A percentile compares a stretch with the other conserved stretches of the same genome.
Conservation (phyloP, 2,329 filamentous ascomycete genomes). For the Orbilia ellipsospora region DNA sequence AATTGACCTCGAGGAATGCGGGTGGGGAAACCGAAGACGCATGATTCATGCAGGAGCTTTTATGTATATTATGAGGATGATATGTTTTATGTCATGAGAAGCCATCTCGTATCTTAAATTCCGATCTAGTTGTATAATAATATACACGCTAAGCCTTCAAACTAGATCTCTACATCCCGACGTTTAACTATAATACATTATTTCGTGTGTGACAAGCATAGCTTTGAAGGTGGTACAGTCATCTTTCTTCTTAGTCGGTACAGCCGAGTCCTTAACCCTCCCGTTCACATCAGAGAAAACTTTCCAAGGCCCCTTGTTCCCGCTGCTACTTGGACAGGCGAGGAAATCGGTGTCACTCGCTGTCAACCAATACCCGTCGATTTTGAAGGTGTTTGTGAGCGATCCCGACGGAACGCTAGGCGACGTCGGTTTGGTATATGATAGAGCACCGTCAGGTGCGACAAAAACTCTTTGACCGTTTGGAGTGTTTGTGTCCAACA, state of each 20-base stretch:
- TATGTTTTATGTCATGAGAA: too few species aligned
- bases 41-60: too few species aligned
- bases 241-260: neutral
- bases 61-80: too few species aligned
- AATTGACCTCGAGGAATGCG: too few species aligned
- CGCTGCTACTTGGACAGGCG: neutral
- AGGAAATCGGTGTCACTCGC: neutral
- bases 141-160: too few species aligned
- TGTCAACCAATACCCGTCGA: neutral
- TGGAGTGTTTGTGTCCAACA: conserved; percentile 61
- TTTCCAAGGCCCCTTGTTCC: neutral
- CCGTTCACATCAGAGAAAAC: neutral
- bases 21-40: too few species aligned
- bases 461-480: conserved; percentile 74
- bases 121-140: too few species aligned
- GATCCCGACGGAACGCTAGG: conserved; percentile 67
- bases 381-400: conserved; percentile 66
- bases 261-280: conserved; percentile 3
- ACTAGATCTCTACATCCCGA: too few species aligned
- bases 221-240: conserved; percentile 2
- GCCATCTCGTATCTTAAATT: too few species aligned
- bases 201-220: neutral
- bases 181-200: neutral
- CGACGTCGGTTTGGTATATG: conserved; percentile 70
- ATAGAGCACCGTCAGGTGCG: conserved; percentile 67